These are phyloP conservation scores for Suillus fuscotomentosus DNA, from an alignment of 768 basidiomycete genomes.

Conservation along the genomic window DNA sequence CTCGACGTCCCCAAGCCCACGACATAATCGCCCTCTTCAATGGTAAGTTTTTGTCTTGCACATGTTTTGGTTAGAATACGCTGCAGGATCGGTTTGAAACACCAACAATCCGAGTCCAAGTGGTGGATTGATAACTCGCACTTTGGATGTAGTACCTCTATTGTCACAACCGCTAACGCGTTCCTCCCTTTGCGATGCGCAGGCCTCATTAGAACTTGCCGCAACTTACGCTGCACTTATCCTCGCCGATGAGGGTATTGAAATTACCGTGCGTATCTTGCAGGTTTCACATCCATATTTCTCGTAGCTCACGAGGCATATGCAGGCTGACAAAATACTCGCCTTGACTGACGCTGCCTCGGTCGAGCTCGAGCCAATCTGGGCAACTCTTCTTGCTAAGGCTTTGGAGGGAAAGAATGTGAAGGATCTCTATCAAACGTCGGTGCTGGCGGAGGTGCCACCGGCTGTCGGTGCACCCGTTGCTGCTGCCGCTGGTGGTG, in stretches of 20 bases:
- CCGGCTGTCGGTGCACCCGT: slow-evolving; percentile 62
- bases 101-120: not conserved
- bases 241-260: slow-evolving; percentile 94
- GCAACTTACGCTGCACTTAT: slow-evolving; percentile 97
- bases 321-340: slow-evolving; percentile 87
- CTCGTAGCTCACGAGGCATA: slow-evolving; percentile 2
- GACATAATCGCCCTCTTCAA: slow-evolving; percentile 14
- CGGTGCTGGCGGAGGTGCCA: slow-evolving; percentile 86
- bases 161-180: slow-evolving; percentile 15
- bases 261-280: slow-evolving; percentile 82
- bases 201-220: slow-evolving; percentile 77
- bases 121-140: slow-evolving; percentile 19
- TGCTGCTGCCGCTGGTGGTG: slow-evolving; percentile 52
- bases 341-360: slow-evolving; percentile 82
- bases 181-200: not conserved
- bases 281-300: not conserved
- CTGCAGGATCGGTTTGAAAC: not conserved
- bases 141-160: slow-evolving; percentile 11
- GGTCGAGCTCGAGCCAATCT: slow-evolving; percentile 92
- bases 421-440: slow-evolving; percentile 96
- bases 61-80: not conserved
- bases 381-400: slow-evolving; percentile 96
- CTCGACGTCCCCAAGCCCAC: slow-evolving; percentile 12
- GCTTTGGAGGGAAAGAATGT: slow-evolving; percentile 98
- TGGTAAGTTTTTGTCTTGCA: slow-evolving; percentile 21